Percentiles rank a stretch among this genome's conserved stretches.
These are phyloP conservation scores for Diaporthe longicolla DNA, from an alignment of 2,329 filamentous ascomycete species.

Conservation along the genomic window DNA sequence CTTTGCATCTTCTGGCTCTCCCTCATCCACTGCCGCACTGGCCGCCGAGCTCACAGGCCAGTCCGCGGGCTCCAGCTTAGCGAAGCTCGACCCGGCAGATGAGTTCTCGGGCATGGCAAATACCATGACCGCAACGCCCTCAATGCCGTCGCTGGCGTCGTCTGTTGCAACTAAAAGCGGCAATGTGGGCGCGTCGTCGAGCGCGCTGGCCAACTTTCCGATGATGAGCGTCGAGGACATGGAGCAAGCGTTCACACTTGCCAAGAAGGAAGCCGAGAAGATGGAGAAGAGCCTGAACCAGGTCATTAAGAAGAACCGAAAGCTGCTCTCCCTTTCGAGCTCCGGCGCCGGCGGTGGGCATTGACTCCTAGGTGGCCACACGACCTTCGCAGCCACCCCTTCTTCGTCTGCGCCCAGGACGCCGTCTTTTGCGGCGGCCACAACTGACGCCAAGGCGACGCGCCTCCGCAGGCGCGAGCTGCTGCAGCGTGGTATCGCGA, in stretches of 20 bases:
- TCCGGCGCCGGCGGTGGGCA: slow-evolving; percentile 40
- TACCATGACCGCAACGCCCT: slow-evolving; percentile 34
- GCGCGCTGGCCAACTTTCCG: slow-evolving; percentile 63
- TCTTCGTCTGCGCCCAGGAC: neutral
- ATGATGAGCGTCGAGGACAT: slow-evolving; percentile 75
- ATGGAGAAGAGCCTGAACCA: slow-evolving; percentile 73
- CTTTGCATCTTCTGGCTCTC: slow-evolving; percentile 32
- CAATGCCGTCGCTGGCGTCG: slow-evolving; percentile 27
- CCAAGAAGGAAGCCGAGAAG: slow-evolving; percentile 72
- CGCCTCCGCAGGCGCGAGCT: slow-evolving; percentile 35
- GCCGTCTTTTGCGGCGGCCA: neutral
- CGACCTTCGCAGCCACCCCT: neutral
- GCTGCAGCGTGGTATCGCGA: slow-evolving; percentile 38
- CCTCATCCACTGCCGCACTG: slow-evolving; percentile 32
- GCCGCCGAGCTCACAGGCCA: slow-evolving; percentile 34
- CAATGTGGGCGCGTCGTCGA: slow-evolving; percentile 30
- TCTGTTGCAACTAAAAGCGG: slow-evolving; percentile 43
- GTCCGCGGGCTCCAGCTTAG: slow-evolving; percentile 35
- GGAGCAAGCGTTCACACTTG: slow-evolving; percentile 66
- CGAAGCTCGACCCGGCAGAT: slow-evolving; percentile 35
- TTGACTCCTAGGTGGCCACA: slow-evolving; percentile 39
- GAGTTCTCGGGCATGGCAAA: slow-evolving; percentile 39
- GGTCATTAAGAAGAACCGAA: slow-evolving; percentile 72
- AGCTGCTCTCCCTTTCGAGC: slow-evolving; percentile 59
- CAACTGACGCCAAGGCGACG: neutral